Evolutionary conservation across 208 protist genomes (phyloP), one percentile per base, ranked within the genome.

Genomic region (Crithidia fasciculata): DNA sequence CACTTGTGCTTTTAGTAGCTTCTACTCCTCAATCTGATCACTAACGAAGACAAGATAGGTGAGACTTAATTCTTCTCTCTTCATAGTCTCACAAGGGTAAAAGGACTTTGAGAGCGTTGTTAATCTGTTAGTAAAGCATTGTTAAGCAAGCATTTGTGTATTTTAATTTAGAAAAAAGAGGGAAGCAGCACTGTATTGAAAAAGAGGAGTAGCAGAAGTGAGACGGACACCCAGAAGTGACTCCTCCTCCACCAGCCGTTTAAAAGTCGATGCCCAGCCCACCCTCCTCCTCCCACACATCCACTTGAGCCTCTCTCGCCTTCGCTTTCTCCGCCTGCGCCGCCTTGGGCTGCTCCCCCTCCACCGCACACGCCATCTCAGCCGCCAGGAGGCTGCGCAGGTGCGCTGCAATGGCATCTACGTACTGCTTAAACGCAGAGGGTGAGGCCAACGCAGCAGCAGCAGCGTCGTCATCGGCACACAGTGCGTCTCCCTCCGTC

Each of bases 261-360:
- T 66, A 81, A 60, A 85, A 85, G 58, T 76, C 58, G 36, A 85
- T 80, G 40, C 76, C 69, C 28, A 85, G 50, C 9, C 45, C 64
- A 9, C 49, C 81, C 19, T 74, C 81, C n/a, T 70, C 72, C 5
- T 71, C 76, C 58, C 83, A 84, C 18, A 85, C 64, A 56, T 80
- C 67, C 16, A 77, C 56, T 3, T 72, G 43, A 6, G 49, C 57
- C 50, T 65, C 67, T 43, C 72, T 80, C 18, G 79, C 63, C 56
- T 65, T 75, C 15, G 47, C 49, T 64, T 89, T 89, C 74, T 79
- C 68, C 40, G 54, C 69, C 61, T 88, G 66, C 13, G 67, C 76
- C 4, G 61, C 64, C 66, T 87, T 84, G 53, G 83, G 80, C 70
- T 88, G 78, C 69, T 74, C 80, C 2, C 74, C 85, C 8, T 79